Evolutionary conservation across 2,329 filamentous ascomycete genomes (phyloP), one percentile per base, ranked within the genome.

Genomic region (Penicillium sp.): DNA sequence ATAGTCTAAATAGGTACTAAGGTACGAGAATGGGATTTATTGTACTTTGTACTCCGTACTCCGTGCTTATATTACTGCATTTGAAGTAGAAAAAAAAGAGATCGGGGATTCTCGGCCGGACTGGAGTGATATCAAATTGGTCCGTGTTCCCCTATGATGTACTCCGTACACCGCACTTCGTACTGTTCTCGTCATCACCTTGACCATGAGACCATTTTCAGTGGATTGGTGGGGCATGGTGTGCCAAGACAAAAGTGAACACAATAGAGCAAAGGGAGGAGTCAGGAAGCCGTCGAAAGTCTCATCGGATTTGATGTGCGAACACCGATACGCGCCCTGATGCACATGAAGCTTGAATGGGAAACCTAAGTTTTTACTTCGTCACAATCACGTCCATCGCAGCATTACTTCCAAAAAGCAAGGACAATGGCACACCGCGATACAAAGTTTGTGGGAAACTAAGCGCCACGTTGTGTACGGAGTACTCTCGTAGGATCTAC

Each of bases 321-420:
- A 10, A 52, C 44, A 16, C 48, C 54, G 55, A 60, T 61, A 63
- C 50, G 55, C 55, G 60, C 60, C 55, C 46, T 57, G 31, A 47
- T 63, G 59, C 63, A 63, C 60, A 55, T 56, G 60, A 55, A 60
- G 59, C 60, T 60, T 58, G 44, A 55, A 51, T 31, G 3, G 39
- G 45, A 40, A 53, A 15, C 10, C 16, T 27, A 19, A n/a, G 46
- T 52, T 60, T 25, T 23, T 16, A n/a, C 29, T 15, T 21, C 34
- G 46, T 55, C 58, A 50, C 31, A 25, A 51, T 33, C 33, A 41
- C 46, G 9, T 44, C 31, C 33, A 53, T 51, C 34, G 31, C 40
- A 45, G 29, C 13, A 55, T 48, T 53, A 40, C 34, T 34, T 7
- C n/a, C n/a, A 10, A 46, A n/a, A 13, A 10, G 44, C 31, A 13